Base-by-base conservation (phyloP, 2,329 filamentous ascomycete species). In the Hypoxylon sp. region DNA sequence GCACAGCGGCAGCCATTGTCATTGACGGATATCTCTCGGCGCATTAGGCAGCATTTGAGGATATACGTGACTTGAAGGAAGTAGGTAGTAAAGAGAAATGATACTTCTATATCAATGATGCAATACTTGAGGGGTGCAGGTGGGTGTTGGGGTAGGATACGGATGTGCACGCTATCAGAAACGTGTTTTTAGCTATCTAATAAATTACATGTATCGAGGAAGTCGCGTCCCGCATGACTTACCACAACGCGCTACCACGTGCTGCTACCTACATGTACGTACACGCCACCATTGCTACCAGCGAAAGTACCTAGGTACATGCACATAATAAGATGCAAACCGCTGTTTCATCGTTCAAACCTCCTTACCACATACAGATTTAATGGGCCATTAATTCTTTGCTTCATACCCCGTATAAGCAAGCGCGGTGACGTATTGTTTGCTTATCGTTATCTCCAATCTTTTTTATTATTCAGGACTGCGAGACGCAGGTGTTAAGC, bases 161-260 rank as follows among this genome's bases (percentile, higher is more conserved):
- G n/a, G n/a, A n/a, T n/a, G 45, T 56, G 30, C 21, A 9, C 28
- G 48, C 36, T 52, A 51, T 36, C 10, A 38, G 55, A 45, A 46
- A 46, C 63, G 41, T 63, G 59, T 61, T 48, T 38, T 38, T 5
- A 10, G n/a, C 21, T 10, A 38, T 34, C 41, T 28, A 19, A 51
- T 23, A 23, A 23, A 23, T 23, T 23, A 23, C 23, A 23, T 23
- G 23, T 23, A 32, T 30, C 56, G 25, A 41, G 45, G 63, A 60
- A 62, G 41, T 56, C 41, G 57, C 63, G 50, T 51, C 49, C 53
- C 52, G 30, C 23, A 25, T 43, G 17, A 38, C 32, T 34, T 51
- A 38, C 48, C 11, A 58, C 25, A 49, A 64, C 74, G 68, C 74
- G 74, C 45, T 66, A 56, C 56, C 74, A 75, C 74, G 74, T 75